phyloP scores from a whole-genome alignment of 768 basidiomycete genomes.

The Podaxis sp. region DNA sequence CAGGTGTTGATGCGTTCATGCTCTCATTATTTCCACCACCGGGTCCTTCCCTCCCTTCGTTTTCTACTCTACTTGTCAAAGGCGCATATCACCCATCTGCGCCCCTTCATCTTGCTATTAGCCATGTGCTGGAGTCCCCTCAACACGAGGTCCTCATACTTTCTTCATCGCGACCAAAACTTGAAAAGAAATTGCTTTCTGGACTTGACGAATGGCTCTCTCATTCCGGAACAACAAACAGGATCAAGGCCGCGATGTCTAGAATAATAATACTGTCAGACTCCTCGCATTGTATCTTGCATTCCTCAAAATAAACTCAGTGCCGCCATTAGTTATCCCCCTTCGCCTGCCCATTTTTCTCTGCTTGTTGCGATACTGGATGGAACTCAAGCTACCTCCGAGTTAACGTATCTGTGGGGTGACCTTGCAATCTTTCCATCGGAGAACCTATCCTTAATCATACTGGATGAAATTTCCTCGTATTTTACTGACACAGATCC shows the following conservation, averaged over 20 bases:
- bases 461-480: constrained; percentile 58
- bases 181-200: constrained; percentile 37
- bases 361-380: constrained; percentile 48
- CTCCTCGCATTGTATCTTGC: constrained; percentile 4
- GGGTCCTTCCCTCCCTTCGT: constrained; percentile 50
- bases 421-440: constrained; percentile 6
- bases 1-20: constrained; percentile 20
- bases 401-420: constrained; percentile 1
- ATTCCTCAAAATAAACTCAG: constrained; percentile 16
- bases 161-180: constrained; percentile 46
- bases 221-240: constrained; percentile 41
- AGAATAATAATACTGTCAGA: constrained; percentile 56
- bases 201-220: constrained; percentile 54
- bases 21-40: constrained; percentile 31
- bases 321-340: constrained; percentile 53
- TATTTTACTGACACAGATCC: constrained; percentile 37
- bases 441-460: constrained; percentile 37
- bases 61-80: constrained; percentile 56
- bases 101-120: constrained; percentile 65
- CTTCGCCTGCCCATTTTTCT: constrained; percentile 54
- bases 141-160: constrained; percentile 44
- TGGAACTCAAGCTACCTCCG: constrained; percentile 6
- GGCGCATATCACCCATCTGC: constrained; percentile 67
- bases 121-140: constrained; percentile 35
- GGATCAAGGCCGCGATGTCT: constrained; percentile 33